These are phyloP conservation scores for Geotrichum carabidarum DNA, from an alignment of 1,139 yeast species.

Conservation along the genomic window DNA sequence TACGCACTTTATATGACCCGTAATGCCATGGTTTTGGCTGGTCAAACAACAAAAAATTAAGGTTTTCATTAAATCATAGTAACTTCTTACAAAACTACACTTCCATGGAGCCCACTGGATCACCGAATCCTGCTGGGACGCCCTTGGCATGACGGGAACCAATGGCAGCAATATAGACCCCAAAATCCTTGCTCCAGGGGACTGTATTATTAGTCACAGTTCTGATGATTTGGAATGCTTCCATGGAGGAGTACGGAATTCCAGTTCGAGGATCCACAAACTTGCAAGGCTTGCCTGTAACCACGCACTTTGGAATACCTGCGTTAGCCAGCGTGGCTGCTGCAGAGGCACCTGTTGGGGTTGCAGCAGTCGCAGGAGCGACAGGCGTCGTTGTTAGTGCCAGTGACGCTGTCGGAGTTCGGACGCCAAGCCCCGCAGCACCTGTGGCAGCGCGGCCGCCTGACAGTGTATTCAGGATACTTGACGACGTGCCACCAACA, in stretches of 20 bases:
- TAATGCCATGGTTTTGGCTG: too few species aligned
- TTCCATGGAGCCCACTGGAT: not conserved
- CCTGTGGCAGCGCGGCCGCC: constrained; percentile 9
- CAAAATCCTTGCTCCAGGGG: constrained; percentile 68
- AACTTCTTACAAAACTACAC: not conserved
- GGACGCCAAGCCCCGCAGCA: constrained; percentile 5
- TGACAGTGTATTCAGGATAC: constrained; percentile 1
- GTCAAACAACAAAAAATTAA: not conserved
- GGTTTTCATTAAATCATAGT: not conserved
- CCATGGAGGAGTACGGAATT: constrained; percentile 78
- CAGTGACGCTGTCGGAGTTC: constrained; percentile 11
- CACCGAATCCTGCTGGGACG: constrained; percentile 74
- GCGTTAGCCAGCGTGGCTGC: constrained; percentile 20
- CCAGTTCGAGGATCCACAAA: constrained; percentile 82
- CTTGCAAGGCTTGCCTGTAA: constrained; percentile 72
- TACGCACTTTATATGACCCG: not conserved
- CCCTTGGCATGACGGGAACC: constrained; percentile 70
- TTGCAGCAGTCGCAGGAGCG: constrained; percentile 21
- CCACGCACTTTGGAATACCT: constrained; percentile 49
- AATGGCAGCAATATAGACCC: constrained; percentile 61
- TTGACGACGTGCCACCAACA: constrained; percentile 4
- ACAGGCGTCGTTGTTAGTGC: constrained; percentile 12
- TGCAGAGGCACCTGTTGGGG: constrained; percentile 20
- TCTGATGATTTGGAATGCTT: constrained; percentile 66
- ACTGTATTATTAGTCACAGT: constrained; percentile 59